A percentile compares a stretch with the other conserved stretches of the same genome.
These are phyloP conservation scores for Dittrichia graveolens DNA, from an alignment of 129 eudicot genomes.

Conservation along the genomic window DNA sequence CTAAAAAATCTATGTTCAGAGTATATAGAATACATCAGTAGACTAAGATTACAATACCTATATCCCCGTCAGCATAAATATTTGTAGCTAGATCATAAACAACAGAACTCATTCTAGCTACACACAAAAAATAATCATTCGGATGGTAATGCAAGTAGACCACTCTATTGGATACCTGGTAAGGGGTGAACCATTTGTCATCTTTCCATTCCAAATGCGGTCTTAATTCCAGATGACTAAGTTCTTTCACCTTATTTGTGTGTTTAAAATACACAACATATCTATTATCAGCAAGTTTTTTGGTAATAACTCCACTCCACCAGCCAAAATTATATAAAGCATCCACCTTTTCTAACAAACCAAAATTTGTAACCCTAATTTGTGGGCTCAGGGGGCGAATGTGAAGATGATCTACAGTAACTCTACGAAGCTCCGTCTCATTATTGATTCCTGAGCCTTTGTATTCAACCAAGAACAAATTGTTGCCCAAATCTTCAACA, in stretches of 20 bases:
- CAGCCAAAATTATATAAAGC: constrained; percentile 62
- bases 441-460: constrained; percentile 9
- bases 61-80: constrained; percentile 13
- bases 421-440: constrained; percentile 36
- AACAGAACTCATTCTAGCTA: constrained; percentile 12
- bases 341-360: constrained; percentile 66
- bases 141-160: not conserved
- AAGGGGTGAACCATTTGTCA: constrained; percentile 58
- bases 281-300: constrained; percentile 58
- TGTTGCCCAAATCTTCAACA: constrained; percentile 39
- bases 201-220: constrained; percentile 69
- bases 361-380: constrained; percentile 45
- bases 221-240: constrained; percentile 51
- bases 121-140: constrained; percentile 17
- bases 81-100: constrained; percentile 26
- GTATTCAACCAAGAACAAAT: constrained; percentile 47
- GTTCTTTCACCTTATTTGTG: constrained; percentile 45
- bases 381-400: constrained; percentile 56
- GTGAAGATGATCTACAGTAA: constrained; percentile 43
- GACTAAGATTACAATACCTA: not conserved
- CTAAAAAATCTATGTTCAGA: constrained; percentile 3
- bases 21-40: constrained; percentile 3
- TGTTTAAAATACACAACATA: constrained; percentile 55
- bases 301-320: constrained; percentile 71
- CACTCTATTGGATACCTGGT: constrained; percentile 45